Conservation (phyloP, 495 filamentous ascomycete species). For the Aspergillus haitiensis region DNA sequence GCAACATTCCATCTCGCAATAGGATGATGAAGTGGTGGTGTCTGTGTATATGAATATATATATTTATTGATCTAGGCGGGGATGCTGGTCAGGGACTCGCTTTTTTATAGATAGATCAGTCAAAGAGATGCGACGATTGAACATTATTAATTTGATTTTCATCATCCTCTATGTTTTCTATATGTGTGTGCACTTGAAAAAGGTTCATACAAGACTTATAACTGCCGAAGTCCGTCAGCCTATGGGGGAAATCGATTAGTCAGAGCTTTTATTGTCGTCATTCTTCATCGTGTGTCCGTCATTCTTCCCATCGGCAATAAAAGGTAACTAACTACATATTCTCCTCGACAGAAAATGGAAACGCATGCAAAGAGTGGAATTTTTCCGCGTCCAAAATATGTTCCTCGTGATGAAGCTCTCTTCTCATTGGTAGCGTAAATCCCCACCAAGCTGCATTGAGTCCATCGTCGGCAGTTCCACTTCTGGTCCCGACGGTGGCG, state of each 20-base stretch:
- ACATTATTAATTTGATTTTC: no score
- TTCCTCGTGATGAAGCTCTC: background rate
- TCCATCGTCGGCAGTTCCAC: conserved; percentile 12
- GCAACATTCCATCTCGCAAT: conserved; percentile 27
- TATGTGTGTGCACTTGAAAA: no score
- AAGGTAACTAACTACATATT: no score
- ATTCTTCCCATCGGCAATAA: no score
- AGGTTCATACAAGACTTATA: no score
- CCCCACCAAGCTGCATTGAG: background rate
- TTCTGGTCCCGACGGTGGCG: conserved; percentile 4
- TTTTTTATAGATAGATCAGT: background rate
- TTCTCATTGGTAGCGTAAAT: background rate
- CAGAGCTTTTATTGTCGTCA: no score
- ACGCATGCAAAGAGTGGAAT: background rate
- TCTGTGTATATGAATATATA: conserved; percentile 21
- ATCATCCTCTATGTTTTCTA: no score
- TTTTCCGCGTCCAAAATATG: no score
- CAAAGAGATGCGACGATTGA: background rate
- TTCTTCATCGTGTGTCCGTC: no score
- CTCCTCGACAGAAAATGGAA: no score
- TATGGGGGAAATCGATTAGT: no score
- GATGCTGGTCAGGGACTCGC: conserved; percentile 4
- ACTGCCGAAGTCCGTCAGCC: no score
- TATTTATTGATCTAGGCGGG: conserved; percentile 3
- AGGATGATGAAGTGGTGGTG: conserved; percentile 10